Evolutionary conservation across 495 filamentous ascomycete species (phyloP).

Genomic region (Chaetomium cochliodes): DNA sequence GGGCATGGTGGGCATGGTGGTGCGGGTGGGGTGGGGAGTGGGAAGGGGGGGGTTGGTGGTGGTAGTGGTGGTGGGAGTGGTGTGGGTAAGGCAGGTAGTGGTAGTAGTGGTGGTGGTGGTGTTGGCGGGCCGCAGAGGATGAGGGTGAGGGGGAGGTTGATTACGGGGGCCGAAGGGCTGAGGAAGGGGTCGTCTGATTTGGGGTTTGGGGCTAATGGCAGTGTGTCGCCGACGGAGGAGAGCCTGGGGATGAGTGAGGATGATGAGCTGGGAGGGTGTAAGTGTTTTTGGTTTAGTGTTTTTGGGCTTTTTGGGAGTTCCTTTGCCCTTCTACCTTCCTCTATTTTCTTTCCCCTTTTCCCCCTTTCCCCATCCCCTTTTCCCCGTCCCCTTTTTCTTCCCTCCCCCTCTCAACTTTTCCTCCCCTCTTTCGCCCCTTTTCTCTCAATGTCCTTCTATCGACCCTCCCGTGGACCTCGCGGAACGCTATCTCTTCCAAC

Average conservation of each 20-base stretch:
- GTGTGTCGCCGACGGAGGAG: constrained; percentile 55
- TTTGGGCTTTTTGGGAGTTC: too few species aligned
- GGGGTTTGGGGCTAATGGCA: constrained; percentile 30
- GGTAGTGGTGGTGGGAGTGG: not conserved
- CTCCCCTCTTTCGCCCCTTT: too few species aligned
- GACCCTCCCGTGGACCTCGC: too few species aligned
- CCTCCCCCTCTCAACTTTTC: too few species aligned
- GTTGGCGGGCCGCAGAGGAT: constrained; percentile 25
- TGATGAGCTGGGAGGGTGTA: constrained; percentile 90
- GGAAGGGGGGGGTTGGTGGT: not conserved
- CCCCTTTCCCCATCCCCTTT: too few species aligned
- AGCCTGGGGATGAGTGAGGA: constrained; percentile 70
- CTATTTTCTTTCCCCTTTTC: not conserved
- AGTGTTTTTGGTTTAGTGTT: constrained; percentile 42
- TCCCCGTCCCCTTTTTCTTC: too few species aligned
- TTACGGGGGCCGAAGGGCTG: constrained; percentile 42
- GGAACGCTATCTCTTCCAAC: too few species aligned
- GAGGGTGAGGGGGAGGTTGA: constrained; percentile 59
- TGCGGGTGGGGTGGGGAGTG: not conserved
- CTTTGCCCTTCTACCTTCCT: not conserved
- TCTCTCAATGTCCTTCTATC: too few species aligned
- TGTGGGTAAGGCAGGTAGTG: not conserved
- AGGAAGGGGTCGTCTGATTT: constrained; percentile 39
- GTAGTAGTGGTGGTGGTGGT: not conserved
- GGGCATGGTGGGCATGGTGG: not conserved